phyloP scores from a whole-genome alignment of 192 early-diverging fungal species.

The Umbelopsis ramanniana region DNA sequence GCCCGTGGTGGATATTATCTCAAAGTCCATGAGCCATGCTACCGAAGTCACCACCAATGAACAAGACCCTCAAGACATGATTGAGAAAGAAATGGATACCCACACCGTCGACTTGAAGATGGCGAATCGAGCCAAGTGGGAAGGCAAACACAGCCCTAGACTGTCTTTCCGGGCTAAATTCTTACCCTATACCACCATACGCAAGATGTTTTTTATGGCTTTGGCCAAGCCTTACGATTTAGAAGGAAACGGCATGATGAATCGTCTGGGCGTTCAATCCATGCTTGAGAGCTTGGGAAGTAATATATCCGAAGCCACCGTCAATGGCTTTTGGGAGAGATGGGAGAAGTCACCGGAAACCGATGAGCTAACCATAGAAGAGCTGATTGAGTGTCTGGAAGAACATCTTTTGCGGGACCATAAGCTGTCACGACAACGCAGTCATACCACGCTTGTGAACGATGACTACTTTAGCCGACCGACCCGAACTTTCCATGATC shows the following conservation, averaged over 20 bases:
- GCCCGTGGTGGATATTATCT: constrained; percentile 55
- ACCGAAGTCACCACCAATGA: neutral
- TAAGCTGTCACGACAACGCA: neutral
- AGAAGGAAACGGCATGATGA: constrained; percentile 64
- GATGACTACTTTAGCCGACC: constrained; percentile 4
- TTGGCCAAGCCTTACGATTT: constrained; percentile 64
- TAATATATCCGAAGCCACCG: constrained; percentile 65
- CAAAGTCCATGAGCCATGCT: constrained; percentile 32
- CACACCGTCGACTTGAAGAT: constrained; percentile 45
- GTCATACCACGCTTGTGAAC: neutral
- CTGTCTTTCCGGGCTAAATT: constrained; percentile 65
- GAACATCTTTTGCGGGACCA: constrained; percentile 32
- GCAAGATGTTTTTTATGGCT: constrained; percentile 74
- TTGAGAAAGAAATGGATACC: constrained; percentile 48
- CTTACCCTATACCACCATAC: constrained; percentile 64
- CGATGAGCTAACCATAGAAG: constrained; percentile 70
- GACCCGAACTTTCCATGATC: no score
- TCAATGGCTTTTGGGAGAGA: constrained; percentile 60
- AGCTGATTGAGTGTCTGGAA: constrained; percentile 66
- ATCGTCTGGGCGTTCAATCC: constrained; percentile 62
- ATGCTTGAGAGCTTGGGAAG: constrained; percentile 76
- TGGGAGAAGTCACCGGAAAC: constrained; percentile 50
- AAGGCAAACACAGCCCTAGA: constrained; percentile 45
- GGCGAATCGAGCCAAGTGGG: constrained; percentile 39
- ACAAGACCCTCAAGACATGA: constrained; percentile 3